Evolutionary conservation across 2,329 filamentous ascomycete species (phyloP).

Genomic region (Hypoxylon sp.): DNA sequence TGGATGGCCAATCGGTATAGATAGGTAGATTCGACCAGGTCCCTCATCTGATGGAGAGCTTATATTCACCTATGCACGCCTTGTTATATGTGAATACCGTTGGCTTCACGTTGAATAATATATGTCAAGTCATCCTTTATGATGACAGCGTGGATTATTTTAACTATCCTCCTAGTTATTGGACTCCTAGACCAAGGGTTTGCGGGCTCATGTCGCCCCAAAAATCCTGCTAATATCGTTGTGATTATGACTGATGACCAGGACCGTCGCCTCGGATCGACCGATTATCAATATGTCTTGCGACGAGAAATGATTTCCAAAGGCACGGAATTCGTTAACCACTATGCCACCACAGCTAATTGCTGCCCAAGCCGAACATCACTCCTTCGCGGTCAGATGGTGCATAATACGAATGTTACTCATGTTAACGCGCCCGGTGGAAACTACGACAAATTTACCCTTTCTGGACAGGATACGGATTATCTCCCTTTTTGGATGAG

Average conservation of each 20-base stretch:
- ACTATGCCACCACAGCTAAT: slow-evolving; percentile 52
- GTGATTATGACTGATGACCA: slow-evolving; percentile 53
- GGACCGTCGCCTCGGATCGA: slow-evolving; percentile 43
- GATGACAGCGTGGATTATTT: neutral
- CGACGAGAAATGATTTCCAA: slow-evolving; percentile 46
- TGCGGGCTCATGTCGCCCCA: neutral
- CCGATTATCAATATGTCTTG: slow-evolving; percentile 37
- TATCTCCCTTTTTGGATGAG: slow-evolving; percentile 41
- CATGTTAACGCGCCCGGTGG: slow-evolving; percentile 38
- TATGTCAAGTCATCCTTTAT: neutral
- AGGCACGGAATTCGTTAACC: slow-evolving; percentile 49
- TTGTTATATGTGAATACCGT: neutral
- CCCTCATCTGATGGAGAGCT: too few relatives aligned
- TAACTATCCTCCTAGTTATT: neutral
- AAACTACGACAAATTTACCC: slow-evolving; percentile 42
- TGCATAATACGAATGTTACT: slow-evolving; percentile 52
- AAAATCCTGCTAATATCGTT: slow-evolving; percentile 41
- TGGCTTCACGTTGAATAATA: neutral
- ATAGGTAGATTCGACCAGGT: too few relatives aligned
- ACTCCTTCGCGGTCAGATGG: slow-evolving; percentile 48
- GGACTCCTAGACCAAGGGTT: neutral
- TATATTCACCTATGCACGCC: too few relatives aligned
- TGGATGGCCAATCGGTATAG: too few relatives aligned
- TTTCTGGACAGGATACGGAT: slow-evolving; percentile 31
- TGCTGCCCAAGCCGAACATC: slow-evolving; percentile 52